Evolutionary conservation across 1,284 basidiomycete species (phyloP), one percentile per base, ranked within the genome.

Genomic region (Ganoderma leucocontextum): DNA sequence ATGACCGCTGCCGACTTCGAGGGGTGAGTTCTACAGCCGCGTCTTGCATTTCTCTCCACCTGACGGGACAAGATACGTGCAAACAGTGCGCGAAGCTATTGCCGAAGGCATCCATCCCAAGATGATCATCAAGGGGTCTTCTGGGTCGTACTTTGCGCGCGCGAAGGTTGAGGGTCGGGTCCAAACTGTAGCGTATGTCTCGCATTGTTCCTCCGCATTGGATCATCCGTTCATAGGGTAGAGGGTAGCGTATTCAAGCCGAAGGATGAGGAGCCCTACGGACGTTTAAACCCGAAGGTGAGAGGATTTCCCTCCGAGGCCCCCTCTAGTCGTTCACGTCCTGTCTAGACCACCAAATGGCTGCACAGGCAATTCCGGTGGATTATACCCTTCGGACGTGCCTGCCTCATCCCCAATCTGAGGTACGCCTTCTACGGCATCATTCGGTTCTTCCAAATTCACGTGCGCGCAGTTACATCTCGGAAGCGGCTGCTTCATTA

Each of bases 231-330:
- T 67, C 12, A 67, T 60, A 49, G 65, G 73, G 44, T 25, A 9
- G 47, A 49, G 64, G 60, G 15, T 70, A 95, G 92, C 22, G 92
- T 96, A 6, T 96, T 96, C 80, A 95, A 96, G 77, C 95, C 95
- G 1, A 95, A 95, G 77, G 95, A 96, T 75, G 95, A 96, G 78
- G 94, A 95, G 74, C 93, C 93, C 4, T 95, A 95, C 75, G 93
- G 93, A 38, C 84, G 89, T 42, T 82, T 95, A 25, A 96, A 96
- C 77, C 94, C 94, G 4, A 94, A 95, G 85, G 91, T 88, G 62
- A 55, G 73, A 47, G 0, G 33, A 41, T 25, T 36, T 44, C 17
- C 39, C 53, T 63, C 10, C 61, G 47, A 38, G 55, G 42, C 36
- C 62, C 67, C 55, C 36, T 49, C 35, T 17, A 17, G 65, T 69